These are phyloP conservation scores for Bacterosira constricta DNA, from an alignment of 108 stramenopile species.

Conservation along the genomic window DNA sequence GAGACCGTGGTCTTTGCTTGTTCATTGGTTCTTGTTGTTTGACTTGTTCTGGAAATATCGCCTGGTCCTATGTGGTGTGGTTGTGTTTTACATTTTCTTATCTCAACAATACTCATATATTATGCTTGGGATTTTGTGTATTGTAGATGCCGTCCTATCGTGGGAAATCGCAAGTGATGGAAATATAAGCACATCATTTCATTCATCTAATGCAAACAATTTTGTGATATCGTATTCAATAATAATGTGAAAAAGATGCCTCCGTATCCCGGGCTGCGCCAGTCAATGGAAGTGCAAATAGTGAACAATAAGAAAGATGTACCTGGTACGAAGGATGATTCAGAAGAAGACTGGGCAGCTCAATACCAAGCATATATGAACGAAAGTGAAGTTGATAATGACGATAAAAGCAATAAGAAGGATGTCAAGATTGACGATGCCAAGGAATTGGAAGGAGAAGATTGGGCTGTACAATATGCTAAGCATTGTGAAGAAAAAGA, in stretches of 20 bases:
- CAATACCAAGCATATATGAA: conserved; percentile 64
- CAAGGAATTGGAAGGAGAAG: conserved; percentile 15
- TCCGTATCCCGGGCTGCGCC: conserved; percentile 50
- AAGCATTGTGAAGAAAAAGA: conserved; percentile 41
- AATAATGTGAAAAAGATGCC: conserved; percentile 24
- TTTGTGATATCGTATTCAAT: background rate
- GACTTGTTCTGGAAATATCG: background rate
- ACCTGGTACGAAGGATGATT: background rate
- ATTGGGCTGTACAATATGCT: conserved; percentile 43
- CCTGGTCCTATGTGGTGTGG: background rate
- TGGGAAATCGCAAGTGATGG: conserved; percentile 76
- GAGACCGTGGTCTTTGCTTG: background rate
- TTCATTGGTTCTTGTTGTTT: background rate
- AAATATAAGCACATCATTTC: conserved; percentile 29
- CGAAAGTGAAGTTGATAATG: conserved; percentile 45
- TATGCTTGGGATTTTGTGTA: background rate
- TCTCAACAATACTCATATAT: background rate
- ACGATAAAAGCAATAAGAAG: conserved; percentile 14
- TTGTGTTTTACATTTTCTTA: background rate
- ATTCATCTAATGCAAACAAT: background rate
- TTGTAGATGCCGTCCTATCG: conserved; percentile 78
- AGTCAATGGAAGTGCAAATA: conserved; percentile 45
- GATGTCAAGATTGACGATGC: background rate
- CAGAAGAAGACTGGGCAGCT: conserved; percentile 54
- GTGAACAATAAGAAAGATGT: background rate